These are phyloP conservation scores for Hypomyces rosellus DNA, from an alignment of 2,329 filamentous ascomycete genomes.

Conservation along the genomic window DNA sequence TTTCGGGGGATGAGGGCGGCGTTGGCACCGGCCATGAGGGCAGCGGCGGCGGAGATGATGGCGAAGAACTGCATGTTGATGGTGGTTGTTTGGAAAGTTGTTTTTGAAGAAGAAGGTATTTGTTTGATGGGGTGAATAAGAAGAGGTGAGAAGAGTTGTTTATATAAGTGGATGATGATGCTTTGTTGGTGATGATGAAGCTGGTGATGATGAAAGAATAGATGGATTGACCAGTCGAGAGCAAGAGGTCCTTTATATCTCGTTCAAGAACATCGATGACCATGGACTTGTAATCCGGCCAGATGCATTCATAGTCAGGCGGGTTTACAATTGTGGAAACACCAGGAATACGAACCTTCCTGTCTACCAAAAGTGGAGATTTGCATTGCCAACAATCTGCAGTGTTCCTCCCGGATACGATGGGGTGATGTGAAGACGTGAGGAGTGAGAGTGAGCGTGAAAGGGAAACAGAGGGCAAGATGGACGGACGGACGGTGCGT, in stretches of 20 bases:
- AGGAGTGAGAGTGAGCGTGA: too few species aligned
- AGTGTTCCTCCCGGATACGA: slow-evolving; percentile 13
- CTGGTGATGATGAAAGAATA: neutral
- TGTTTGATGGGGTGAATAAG: neutral
- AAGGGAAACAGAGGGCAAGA: too few species aligned
- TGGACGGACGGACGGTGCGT: too few species aligned
- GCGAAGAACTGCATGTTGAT: slow-evolving; percentile 14
- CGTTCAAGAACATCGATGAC: neutral
- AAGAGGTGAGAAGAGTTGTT: neutral
- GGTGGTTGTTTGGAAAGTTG: neutral
- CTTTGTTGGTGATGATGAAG: neutral
- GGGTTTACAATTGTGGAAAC: too few species aligned
- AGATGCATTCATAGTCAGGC: too few species aligned
- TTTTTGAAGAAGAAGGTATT: neutral
- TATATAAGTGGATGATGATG: neutral
- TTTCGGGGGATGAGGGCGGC: slow-evolving; percentile 15
- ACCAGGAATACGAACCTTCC: too few species aligned
- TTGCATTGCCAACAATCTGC: slow-evolving; percentile 4
- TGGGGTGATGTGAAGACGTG: too few species aligned
- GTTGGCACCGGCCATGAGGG: slow-evolving; percentile 11
- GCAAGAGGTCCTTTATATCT: slow-evolving; percentile 1
- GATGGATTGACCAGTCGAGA: too few species aligned
- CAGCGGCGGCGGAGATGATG: slow-evolving; percentile 10
- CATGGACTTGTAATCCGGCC: too few species aligned
- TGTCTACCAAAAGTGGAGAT: neutral